Evolutionary conservation across 495 filamentous ascomycete genomes (phyloP).

Genomic region (Sordaria brevicollis): DNA sequence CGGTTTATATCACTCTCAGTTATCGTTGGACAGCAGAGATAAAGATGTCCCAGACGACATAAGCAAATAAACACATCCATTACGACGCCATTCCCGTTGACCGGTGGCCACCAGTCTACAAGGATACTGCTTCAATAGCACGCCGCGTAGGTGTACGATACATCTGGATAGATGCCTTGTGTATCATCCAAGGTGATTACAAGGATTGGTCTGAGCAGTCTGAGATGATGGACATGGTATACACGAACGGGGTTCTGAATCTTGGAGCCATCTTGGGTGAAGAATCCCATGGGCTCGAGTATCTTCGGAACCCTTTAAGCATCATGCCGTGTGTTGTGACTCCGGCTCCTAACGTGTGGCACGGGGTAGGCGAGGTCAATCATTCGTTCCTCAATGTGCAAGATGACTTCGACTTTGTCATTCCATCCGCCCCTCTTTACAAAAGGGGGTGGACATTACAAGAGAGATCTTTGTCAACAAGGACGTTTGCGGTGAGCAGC

Average conservation of each 20-base stretch:
- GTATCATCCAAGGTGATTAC: background rate
- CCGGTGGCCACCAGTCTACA: background rate
- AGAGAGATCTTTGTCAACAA: background rate
- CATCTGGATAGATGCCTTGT: background rate
- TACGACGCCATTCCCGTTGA: background rate
- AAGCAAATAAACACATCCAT: background rate
- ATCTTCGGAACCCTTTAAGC: background rate
- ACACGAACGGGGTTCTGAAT: background rate
- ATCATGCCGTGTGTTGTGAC: background rate
- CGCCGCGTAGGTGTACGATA: background rate
- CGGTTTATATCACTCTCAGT: background rate
- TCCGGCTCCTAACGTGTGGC: background rate
- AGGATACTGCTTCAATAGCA: background rate
- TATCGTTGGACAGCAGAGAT: background rate
- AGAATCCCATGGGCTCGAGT: background rate
- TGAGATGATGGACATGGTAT: background rate
- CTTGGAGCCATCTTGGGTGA: background rate
- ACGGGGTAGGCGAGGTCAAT: background rate
- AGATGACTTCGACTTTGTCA: background rate
- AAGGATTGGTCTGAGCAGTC: background rate
- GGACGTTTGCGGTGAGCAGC: background rate
- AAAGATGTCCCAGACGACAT: background rate
- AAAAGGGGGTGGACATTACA: background rate
- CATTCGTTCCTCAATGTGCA: background rate
- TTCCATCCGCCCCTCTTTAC: background rate